These are phyloP conservation scores for Amanita exitialis DNA, from an alignment of 768 basidiomycete species.

Conservation along the genomic window DNA sequence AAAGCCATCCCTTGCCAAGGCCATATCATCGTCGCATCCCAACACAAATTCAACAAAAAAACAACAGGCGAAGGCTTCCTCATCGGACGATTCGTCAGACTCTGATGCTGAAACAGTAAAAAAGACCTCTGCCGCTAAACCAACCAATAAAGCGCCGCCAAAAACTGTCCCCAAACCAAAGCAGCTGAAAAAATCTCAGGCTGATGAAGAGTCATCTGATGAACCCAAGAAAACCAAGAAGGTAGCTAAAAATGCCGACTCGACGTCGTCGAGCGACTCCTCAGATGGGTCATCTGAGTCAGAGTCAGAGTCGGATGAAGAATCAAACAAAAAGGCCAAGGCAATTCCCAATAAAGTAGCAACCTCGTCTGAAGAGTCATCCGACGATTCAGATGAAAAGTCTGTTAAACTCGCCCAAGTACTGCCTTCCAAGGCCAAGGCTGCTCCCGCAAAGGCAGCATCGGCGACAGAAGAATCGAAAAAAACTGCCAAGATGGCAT, in stretches of 20 bases:
- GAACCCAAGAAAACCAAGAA: slow-evolving; percentile 16
- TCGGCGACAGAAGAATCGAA: background rate
- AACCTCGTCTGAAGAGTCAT: slow-evolving; percentile 6
- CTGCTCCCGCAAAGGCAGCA: background rate
- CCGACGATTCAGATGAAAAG: slow-evolving; percentile 12
- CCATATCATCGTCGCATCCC: slow-evolving; percentile 7
- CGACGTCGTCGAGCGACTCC: slow-evolving; percentile 5
- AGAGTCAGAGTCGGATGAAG: slow-evolving; percentile 13
- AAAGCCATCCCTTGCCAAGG: slow-evolving; percentile 15
- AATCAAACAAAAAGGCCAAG: slow-evolving; percentile 7
- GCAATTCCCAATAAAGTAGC: background rate
- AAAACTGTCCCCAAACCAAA: slow-evolving; percentile 6
- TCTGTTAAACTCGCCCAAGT: background rate
- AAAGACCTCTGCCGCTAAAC: background rate
- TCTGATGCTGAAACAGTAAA: background rate
- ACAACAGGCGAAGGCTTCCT: slow-evolving; percentile 9
- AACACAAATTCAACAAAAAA: background rate
- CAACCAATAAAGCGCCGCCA: background rate
- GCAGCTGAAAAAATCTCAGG: background rate
- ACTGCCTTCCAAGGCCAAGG: background rate
- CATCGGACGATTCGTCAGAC: slow-evolving; percentile 10
- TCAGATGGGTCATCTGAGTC: slow-evolving; percentile 3
- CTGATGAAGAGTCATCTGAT: slow-evolving; percentile 13
- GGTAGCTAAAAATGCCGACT: background rate
- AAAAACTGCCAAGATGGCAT: slow-evolving; percentile 18